These are phyloP conservation scores for Sugiyamaella castrensis DNA, from an alignment of 1,139 yeast genomes.

Conservation along the genomic window DNA sequence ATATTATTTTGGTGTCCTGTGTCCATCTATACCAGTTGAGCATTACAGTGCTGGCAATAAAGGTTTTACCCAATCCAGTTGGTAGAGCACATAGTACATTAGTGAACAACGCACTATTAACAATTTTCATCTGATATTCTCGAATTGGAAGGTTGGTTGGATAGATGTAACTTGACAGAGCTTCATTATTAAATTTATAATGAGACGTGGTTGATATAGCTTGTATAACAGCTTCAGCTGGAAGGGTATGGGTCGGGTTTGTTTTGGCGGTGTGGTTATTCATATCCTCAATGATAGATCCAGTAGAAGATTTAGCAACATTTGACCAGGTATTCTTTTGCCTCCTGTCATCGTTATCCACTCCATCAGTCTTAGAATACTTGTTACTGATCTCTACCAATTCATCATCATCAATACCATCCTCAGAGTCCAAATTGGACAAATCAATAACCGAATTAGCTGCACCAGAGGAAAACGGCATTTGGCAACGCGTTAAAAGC, in stretches of 20 bases:
- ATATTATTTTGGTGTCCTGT: constrained; percentile 68
- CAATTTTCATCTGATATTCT: constrained; percentile 84
- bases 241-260: neutral
- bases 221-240: too few species aligned
- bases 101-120: constrained; percentile 63
- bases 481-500: too few species aligned
- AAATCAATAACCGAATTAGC: neutral
- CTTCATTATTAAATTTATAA: constrained; percentile 47
- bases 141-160: constrained; percentile 83
- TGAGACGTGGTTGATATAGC: constrained; percentile 17
- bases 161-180: constrained; percentile 57
- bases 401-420: constrained; percentile 8
- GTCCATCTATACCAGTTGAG: constrained; percentile 86
- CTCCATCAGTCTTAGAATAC: neutral
- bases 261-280: neutral
- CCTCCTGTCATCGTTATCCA: neutral
- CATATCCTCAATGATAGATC: neutral
- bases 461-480: too few species aligned
- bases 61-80: constrained; percentile 96
- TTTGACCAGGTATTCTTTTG: neutral
- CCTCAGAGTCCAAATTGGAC: constrained; percentile 1
- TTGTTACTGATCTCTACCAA: neutral
- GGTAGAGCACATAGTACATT: constrained; percentile 89
- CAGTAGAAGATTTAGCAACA: neutral
- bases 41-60: constrained; percentile 93